Conservation (phyloP, 257 asterid genomes). For the Agastache rugosa region DNA sequence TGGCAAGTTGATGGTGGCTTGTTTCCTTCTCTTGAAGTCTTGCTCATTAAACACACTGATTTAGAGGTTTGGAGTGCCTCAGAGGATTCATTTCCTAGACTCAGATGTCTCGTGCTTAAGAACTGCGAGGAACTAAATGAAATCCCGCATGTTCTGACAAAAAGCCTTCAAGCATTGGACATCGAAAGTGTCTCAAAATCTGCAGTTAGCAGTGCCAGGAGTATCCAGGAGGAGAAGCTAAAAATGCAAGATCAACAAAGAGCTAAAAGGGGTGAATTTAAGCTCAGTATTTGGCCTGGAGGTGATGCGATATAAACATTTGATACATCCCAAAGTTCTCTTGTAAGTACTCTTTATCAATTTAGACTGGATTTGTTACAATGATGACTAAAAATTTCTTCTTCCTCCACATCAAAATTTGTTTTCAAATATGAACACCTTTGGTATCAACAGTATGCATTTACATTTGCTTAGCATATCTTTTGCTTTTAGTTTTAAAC, state of each 20-base stretch:
- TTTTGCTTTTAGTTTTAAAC: too few species aligned
- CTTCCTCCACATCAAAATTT: too few species aligned
- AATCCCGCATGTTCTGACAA: slow-evolving; percentile 30
- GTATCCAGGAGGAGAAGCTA: not conserved
- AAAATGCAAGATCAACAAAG: not conserved
- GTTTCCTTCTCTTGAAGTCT: slow-evolving; percentile 37
- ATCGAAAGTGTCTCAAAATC: not conserved
- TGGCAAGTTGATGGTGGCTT: slow-evolving; percentile 32
- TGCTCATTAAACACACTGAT: slow-evolving; percentile 36
- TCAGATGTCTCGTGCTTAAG: slow-evolving; percentile 33
- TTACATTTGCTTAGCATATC: too few species aligned
- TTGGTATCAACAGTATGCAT: too few species aligned
- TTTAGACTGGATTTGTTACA: too few species aligned
- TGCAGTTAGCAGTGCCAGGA: not conserved
- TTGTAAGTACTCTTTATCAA: too few species aligned
- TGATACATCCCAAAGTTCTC: too few species aligned
- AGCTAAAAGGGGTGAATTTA: not conserved
- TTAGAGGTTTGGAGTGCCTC: slow-evolving; percentile 40
- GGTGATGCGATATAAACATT: not conserved
- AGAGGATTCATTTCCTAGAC: slow-evolving; percentile 23
- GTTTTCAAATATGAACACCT: too few species aligned
- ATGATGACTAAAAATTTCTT: too few species aligned
- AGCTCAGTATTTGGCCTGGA: not conserved
- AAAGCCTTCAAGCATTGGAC: slow-evolving; percentile 35
- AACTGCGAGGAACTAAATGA: slow-evolving; percentile 33